Evolutionary conservation across 345 rosid species (phyloP).

Genomic region (Limnanthes douglasii): DNA sequence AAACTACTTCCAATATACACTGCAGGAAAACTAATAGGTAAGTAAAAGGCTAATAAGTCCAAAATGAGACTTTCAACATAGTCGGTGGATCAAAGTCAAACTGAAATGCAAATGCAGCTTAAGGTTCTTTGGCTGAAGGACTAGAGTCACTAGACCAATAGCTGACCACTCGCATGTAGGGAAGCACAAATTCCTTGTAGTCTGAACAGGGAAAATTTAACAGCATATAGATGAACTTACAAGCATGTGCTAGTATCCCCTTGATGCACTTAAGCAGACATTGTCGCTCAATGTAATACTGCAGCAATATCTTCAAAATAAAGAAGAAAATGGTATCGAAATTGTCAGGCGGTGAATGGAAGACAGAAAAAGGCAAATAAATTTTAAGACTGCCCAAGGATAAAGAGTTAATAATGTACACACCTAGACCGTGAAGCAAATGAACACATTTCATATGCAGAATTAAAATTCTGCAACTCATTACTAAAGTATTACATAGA

Average conservation of each 20-base stretch:
- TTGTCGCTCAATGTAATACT: conserved; percentile 81
- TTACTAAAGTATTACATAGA: too few species aligned
- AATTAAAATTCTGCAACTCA: too few species aligned
- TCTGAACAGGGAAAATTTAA: too few species aligned
- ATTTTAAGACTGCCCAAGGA: neutral
- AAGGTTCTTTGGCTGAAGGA: neutral
- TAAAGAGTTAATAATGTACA: neutral
- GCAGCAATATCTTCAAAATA: conserved; percentile 47
- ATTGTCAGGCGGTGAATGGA: conserved; percentile 4
- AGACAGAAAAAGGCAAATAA: neutral
- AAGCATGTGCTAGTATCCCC: conserved; percentile 55
- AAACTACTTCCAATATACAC: conserved; percentile 34
- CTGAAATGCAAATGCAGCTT: neutral
- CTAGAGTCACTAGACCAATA: too few species aligned
- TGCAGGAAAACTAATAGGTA: conserved; percentile 21
- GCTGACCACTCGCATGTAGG: too few species aligned
- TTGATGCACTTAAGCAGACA: conserved; percentile 86
- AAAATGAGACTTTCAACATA: neutral
- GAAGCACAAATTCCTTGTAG: too few species aligned
- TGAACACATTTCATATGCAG: too few species aligned
- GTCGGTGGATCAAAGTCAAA: neutral
- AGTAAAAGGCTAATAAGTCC: neutral
- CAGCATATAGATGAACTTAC: too few species aligned
- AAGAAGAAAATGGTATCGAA: conserved; percentile 5
- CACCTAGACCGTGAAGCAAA: too few species aligned